phyloP scores from a whole-genome alignment of 140 eudicot species.

The Anethum foeniculum region DNA sequence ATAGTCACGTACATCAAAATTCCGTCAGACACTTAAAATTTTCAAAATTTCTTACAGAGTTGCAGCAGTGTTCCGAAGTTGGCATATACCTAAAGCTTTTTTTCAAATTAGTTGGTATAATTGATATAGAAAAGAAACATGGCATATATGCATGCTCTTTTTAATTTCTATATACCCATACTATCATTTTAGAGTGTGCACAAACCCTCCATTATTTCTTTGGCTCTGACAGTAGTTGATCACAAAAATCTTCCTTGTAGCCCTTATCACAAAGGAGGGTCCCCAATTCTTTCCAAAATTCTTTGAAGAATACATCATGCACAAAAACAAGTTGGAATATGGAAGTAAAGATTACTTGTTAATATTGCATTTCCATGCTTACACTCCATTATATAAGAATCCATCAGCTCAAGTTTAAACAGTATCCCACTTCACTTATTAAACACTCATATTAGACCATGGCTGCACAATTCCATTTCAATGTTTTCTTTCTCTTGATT shows the following conservation, averaged over 20 bases:
- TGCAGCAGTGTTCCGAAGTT: not conserved
- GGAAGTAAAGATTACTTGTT: conserved; percentile 10
- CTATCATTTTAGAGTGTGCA: conserved; percentile 2
- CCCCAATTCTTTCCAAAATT: not conserved
- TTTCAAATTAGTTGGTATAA: not conserved
- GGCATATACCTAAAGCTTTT: not conserved
- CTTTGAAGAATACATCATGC: not conserved
- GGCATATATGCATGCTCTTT: not conserved
- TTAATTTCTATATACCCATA: not conserved
- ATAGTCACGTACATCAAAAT: not conserved
- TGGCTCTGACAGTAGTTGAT: not conserved
- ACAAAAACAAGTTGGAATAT: conserved; percentile 6
- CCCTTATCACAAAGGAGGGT: conserved; percentile 1
- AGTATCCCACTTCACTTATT: conserved; percentile 17
- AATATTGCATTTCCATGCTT: conserved; percentile 16
- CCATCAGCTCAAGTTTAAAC: conserved; percentile 10
- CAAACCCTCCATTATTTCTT: conserved; percentile 2
- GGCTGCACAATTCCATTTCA: conserved; percentile 31
- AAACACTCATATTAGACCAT: conserved; percentile 12
- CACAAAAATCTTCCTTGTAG: conserved; percentile 4
- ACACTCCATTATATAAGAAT: conserved; percentile 17
- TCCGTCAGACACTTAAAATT: not conserved
- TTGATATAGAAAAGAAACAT: not conserved
- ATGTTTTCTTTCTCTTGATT: conserved; percentile 28
- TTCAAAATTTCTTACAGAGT: too few relatives aligned